Evolutionary conservation across 805 yeast species (phyloP), one percentile per base, ranked within the genome.

Genomic region (Candida dajiaensis): DNA sequence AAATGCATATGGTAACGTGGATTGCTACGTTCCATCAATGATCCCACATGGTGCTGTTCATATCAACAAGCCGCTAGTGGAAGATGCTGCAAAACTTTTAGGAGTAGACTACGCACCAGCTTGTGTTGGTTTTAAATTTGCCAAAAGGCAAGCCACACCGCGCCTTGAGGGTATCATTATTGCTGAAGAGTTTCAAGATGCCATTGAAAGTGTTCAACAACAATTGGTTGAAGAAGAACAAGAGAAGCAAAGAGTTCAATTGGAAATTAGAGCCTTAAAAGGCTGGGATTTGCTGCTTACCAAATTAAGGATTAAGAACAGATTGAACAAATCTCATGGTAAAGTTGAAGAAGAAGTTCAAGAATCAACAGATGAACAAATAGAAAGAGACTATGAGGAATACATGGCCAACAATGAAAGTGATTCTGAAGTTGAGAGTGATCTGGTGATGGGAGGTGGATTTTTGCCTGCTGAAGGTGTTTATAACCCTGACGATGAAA

Each of bases 51-150:
- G 92, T 20, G 95, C 87, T 9, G 75, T 69, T 11, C 76, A 87
- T 45, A 66, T 89, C 6, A 68, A 73, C 6, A 65, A 77, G 54
- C 73, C 76, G 35, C 64, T 73, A 47, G 79, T 85, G 0, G 79
- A 76, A 35, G 72, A 71, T 41, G 97, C 98, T 0, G 95, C 95
- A 0, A 76, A 75, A 48, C 59, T 80, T 1, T 56, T 90, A 11
- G 79, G 76, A 0, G 73, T 92, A 7, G 96, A 88, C 53, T 89
- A 73, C 67, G 97, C 96, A 0, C 82, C 80, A 41, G 98, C 97
- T 0, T 90, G 89, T 2, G 82, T 83, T 2, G 88, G 90, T 0
- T 92, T 94, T 66, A 94, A 88, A 46, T 94, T 86, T 65, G 75
- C 72, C 25, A 64, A 66, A 38, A 63, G 71, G 25, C 57, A 58